These are phyloP conservation scores for Tricholoma bakamatsutake DNA, from an alignment of 768 basidiomycete species.

Conservation along the genomic window DNA sequence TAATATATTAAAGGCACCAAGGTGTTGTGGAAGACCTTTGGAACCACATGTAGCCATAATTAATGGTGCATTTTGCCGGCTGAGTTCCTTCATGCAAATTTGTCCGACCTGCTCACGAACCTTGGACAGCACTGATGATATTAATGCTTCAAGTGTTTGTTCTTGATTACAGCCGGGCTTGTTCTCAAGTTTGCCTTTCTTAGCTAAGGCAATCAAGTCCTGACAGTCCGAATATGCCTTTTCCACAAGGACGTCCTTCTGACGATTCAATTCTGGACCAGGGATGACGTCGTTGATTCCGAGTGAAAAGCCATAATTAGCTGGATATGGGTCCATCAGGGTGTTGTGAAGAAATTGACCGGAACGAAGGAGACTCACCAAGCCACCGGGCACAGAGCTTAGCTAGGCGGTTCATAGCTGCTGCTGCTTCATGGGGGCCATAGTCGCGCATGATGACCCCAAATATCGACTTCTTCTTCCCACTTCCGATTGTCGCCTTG, in stretches of 20 bases:
- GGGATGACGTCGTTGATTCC: conserved; percentile 99
- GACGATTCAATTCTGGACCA: conserved; percentile 69
- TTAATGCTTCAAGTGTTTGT: conserved; percentile 93
- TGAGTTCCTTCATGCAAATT: conserved; percentile 98
- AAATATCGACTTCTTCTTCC: conserved; percentile 99
- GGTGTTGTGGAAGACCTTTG: conserved; percentile 55
- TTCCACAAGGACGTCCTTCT: conserved; percentile 84
- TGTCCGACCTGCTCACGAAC: conserved; percentile 96
- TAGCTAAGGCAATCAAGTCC: conserved; percentile 83
- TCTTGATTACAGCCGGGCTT: conserved; percentile 98
- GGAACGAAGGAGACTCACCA: conserved; percentile 38
- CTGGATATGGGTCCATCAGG: conserved; percentile 38
- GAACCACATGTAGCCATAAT: conserved; percentile 99
- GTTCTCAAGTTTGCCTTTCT: conserved; percentile 88
- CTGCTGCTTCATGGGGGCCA: conserved; percentile 89
- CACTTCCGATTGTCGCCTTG: conserved; percentile 94
- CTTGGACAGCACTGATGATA: conserved; percentile 88
- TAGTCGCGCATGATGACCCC: conserved; percentile 97
- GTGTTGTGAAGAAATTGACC: neutral
- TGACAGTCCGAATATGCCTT: conserved; percentile 85
- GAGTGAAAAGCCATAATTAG: conserved; percentile 95
- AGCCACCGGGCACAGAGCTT: conserved; percentile 95
- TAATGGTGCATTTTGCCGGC: conserved; percentile 90
- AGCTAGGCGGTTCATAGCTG: conserved; percentile 93
- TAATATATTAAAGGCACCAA: neutral